These are phyloP conservation scores for Xanthoconium stramineum DNA, from an alignment of 768 basidiomycete genomes.

Conservation along the genomic window DNA sequence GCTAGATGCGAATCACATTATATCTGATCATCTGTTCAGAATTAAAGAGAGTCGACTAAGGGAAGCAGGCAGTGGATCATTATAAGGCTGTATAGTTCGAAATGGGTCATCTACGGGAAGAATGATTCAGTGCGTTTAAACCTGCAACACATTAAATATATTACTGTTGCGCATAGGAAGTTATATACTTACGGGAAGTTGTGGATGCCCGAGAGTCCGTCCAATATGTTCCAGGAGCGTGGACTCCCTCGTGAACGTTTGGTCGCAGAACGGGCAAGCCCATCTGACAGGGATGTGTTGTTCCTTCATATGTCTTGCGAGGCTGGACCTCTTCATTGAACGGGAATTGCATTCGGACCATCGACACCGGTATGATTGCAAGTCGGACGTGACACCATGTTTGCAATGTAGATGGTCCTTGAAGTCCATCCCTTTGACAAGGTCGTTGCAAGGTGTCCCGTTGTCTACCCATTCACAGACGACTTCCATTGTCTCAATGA, in stretches of 20 bases:
- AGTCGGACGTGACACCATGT: slow-evolving; percentile 5
- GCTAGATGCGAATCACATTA: neutral
- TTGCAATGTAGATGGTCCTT: neutral
- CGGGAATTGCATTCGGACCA: slow-evolving; percentile 1
- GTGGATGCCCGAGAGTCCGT: neutral
- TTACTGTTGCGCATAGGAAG: neutral
- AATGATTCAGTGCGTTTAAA: neutral
- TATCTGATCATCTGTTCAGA: neutral
- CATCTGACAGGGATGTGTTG: slow-evolving; percentile 12
- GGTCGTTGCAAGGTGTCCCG: neutral
- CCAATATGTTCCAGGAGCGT: neutral
- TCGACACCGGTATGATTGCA: neutral
- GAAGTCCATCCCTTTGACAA: neutral
- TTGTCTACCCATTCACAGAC: slow-evolving; percentile 4
- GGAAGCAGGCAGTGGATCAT: neutral
- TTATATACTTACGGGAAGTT: neutral
- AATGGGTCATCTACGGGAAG: neutral
- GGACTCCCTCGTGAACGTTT: slow-evolving; percentile 1
- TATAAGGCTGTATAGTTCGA: neutral
- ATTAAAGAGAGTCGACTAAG: neutral
- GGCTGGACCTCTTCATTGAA: slow-evolving; percentile 7
- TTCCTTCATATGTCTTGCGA: slow-evolving; percentile 11
- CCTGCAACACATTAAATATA: neutral
- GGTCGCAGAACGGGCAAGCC: slow-evolving; percentile 1
- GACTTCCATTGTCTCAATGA: slow-evolving; percentile 1